Evolutionary conservation across 176 grass and related monocot species (phyloP).

Genomic region (Ensete ventricosum): DNA sequence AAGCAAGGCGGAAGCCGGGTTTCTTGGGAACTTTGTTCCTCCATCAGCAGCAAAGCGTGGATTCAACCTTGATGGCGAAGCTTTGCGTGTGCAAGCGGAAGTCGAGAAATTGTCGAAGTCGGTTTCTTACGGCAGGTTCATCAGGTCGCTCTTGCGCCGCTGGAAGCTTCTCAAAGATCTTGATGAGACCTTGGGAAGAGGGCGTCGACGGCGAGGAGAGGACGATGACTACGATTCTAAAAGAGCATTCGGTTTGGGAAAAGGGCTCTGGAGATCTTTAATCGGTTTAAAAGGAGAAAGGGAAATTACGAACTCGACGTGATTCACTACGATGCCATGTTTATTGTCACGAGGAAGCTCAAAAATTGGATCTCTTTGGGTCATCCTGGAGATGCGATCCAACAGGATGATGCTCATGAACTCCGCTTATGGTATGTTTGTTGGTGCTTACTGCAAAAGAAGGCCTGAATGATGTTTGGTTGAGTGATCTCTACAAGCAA

Average conservation of each 20-base stretch:
- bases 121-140: slow-evolving; percentile 41
- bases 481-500: slow-evolving; percentile 69
- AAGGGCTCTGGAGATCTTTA: slow-evolving; percentile 53
- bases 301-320: slow-evolving; percentile 45
- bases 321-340: slow-evolving; percentile 76
- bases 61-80: slow-evolving; percentile 15
- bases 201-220: slow-evolving; percentile 46
- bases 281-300: slow-evolving; percentile 41
- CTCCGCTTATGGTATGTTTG: slow-evolving; percentile 53
- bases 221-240: slow-evolving; percentile 53
- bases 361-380: slow-evolving; percentile 48
- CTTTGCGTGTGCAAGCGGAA: slow-evolving; percentile 5
- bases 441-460: slow-evolving; percentile 54
- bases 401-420: slow-evolving; percentile 36
- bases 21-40: slow-evolving; percentile 11
- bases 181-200: slow-evolving; percentile 55
- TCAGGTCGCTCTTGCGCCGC: slow-evolving; percentile 46
- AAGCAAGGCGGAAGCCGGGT: slow-evolving; percentile 11
- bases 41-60: slow-evolving; percentile 12
- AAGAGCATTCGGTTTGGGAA: slow-evolving; percentile 75
- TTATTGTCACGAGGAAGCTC: slow-evolving; percentile 36
- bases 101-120: slow-evolving; percentile 15
- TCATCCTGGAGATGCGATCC: slow-evolving; percentile 57
- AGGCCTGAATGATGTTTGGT: slow-evolving; percentile 42
- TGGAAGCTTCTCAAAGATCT: slow-evolving; percentile 37